Evolutionary conservation across 441 rosid species (phyloP).

Genomic region (Erysimum pusillum): DNA sequence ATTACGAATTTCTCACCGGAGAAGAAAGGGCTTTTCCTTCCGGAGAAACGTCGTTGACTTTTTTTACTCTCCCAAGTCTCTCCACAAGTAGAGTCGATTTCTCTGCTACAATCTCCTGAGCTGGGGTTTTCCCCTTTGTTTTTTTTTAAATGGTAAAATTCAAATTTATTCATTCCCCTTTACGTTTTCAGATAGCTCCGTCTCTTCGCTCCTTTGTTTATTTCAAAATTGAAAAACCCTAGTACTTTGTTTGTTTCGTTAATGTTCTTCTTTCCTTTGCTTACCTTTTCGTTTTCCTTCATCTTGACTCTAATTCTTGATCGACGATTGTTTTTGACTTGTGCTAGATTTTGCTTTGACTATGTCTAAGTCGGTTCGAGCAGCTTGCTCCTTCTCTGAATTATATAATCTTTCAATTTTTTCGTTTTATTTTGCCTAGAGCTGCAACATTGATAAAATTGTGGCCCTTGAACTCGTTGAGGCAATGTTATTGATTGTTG

Average conservation of each 20-base stretch:
- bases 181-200: no score
- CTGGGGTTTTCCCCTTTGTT: slow-evolving; percentile 6
- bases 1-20: neutral
- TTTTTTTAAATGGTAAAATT: slow-evolving; percentile 28
- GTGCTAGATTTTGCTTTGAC: slow-evolving; percentile 29
- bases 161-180: neutral
- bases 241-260: slow-evolving; percentile 12
- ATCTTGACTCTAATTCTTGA: neutral
- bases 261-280: slow-evolving; percentile 1
- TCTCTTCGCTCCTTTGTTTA: slow-evolving; percentile 3
- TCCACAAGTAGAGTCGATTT: slow-evolving; percentile 11
- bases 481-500: slow-evolving; percentile 18
- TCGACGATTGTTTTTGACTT: slow-evolving; percentile 9
- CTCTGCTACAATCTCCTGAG: slow-evolving; percentile 31
- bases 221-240: neutral
- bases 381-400: neutral
- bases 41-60: slow-evolving; percentile 29
- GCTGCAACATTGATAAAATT: neutral
- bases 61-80: slow-evolving; percentile 13
- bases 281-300: neutral
- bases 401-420: neutral
- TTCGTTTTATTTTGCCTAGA: neutral
- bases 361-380: slow-evolving; percentile 20
- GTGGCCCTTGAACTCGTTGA: no score
- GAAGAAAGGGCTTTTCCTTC: slow-evolving; percentile 26